These are phyloP conservation scores for Tremellales sp. DNA, from an alignment of 1,284 basidiomycete genomes.

Conservation along the genomic window DNA sequence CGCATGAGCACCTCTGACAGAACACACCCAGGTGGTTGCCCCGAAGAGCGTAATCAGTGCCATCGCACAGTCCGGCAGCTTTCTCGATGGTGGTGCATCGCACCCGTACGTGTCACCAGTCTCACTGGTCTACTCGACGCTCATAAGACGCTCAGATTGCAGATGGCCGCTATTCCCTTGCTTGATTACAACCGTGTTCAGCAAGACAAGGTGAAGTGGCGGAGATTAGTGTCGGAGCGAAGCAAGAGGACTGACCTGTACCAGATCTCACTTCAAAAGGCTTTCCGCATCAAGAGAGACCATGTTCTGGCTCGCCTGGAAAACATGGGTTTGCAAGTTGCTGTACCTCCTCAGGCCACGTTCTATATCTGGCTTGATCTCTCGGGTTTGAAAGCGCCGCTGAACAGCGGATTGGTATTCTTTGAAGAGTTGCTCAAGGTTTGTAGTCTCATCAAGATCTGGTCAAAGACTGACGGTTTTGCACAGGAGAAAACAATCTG, in stretches of 20 bases:
- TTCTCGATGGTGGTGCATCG: conserved; percentile 83
- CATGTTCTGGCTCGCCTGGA: conserved; percentile 79
- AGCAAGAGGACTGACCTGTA: too few species aligned
- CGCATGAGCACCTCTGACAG: background rate
- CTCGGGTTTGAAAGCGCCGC: conserved; percentile 66
- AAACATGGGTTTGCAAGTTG: conserved; percentile 69
- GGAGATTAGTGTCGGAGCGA: background rate
- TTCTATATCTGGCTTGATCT: conserved; percentile 92
- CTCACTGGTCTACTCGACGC: conserved; percentile 2
- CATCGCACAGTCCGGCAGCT: conserved; percentile 80
- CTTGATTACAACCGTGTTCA: conserved; percentile 66
- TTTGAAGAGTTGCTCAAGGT: conserved; percentile 92
- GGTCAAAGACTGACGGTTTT: background rate
- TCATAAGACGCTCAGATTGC: conserved; percentile 55
- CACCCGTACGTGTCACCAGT: conserved; percentile 61
- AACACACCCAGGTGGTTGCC: conserved; percentile 58
- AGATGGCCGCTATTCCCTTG: conserved; percentile 77
- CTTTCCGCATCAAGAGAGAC: conserved; percentile 87
- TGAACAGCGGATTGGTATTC: conserved; percentile 88
- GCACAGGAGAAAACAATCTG: conserved; percentile 47
- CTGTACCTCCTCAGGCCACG: conserved; percentile 67
- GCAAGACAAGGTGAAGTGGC: conserved; percentile 60
- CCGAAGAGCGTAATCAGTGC: conserved; percentile 84
- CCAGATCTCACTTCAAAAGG: conserved; percentile 72
- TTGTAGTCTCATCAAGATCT: conserved; percentile 26